phyloP scores from a whole-genome alignment of 768 basidiomycete species.

The Tricholoma saponaceum region DNA sequence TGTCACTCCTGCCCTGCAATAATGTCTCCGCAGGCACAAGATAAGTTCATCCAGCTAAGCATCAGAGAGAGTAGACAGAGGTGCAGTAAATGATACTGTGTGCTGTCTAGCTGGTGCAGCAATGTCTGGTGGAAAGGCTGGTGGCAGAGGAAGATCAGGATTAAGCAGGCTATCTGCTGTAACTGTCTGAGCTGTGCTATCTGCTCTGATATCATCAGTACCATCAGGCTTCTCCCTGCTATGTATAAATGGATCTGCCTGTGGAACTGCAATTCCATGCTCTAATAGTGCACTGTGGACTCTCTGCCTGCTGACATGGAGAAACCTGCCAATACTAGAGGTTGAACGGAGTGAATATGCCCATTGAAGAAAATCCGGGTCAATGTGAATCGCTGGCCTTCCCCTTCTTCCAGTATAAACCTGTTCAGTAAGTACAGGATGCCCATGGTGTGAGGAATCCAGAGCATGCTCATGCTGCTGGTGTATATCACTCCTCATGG shows the following conservation, averaged over 20 bases:
- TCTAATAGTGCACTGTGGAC: background rate
- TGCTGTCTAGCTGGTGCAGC: background rate
- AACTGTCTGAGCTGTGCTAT: background rate
- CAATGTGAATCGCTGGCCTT: conserved; percentile 1
- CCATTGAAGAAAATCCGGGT: conserved; percentile 4
- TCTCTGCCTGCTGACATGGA: background rate
- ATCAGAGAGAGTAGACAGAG: background rate
- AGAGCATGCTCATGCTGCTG: conserved; percentile 5
- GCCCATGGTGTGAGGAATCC: conserved; percentile 4
- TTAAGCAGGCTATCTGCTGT: background rate
- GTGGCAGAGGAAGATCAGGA: background rate
- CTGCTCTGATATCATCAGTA: background rate
- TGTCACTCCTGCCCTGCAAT: conserved; percentile 14
- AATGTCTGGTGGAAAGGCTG: background rate
- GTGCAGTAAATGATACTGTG: background rate
- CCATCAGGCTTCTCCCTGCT: background rate
- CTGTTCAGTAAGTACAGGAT: background rate
- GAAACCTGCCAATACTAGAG: background rate
- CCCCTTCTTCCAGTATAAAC: conserved; percentile 1
- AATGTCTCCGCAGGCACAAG: background rate
- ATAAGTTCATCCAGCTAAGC: background rate
- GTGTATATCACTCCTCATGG: conserved; percentile 7
- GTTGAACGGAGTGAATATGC: conserved; percentile 4
- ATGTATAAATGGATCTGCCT: background rate
- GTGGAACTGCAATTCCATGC: background rate